A percentile compares a stretch with the other conserved stretches of the same genome.
Conservation (phyloP, 805 yeast genomes). For the Candida hispaniensis region DNA sequence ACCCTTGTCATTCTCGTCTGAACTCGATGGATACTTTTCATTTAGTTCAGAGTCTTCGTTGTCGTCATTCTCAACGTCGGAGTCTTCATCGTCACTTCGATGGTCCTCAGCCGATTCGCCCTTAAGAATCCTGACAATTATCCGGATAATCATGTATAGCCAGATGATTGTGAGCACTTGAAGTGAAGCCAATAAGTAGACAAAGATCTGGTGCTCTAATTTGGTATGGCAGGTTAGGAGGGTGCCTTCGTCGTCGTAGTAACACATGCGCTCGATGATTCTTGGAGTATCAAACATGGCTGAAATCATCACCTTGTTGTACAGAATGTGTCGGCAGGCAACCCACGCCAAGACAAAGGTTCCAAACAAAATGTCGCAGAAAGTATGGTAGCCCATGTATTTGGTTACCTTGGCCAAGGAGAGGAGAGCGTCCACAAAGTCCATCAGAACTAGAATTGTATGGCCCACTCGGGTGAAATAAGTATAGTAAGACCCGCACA, state of each 20-base stretch:
- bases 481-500: conserved; percentile 60
- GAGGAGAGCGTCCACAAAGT: conserved; percentile 63
- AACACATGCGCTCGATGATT: conserved; percentile 31
- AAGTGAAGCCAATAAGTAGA: conserved; percentile 48
- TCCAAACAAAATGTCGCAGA: conserved; percentile 62
- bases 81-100: conserved; percentile 71
- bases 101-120: conserved; percentile 80
- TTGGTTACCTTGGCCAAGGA: conserved; percentile 66
- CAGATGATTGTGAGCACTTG: conserved; percentile 59
- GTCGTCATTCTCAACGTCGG: conserved; percentile 17
- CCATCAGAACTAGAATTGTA: conserved; percentile 69
- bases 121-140: conserved; percentile 54
- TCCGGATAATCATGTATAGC: conserved; percentile 64
- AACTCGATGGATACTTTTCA: too few relatives aligned
- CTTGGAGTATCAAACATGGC: conserved; percentile 38
- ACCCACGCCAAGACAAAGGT: conserved; percentile 63
- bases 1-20: conserved; percentile 1
- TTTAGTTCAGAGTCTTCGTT: too few relatives aligned
- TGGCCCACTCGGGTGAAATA: conserved; percentile 72
- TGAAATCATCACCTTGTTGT: conserved; percentile 55
- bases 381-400: conserved; percentile 48
- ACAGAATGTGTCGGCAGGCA: conserved; percentile 58
- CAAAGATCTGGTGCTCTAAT: conserved; percentile 34
- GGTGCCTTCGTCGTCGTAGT: conserved; percentile 21
- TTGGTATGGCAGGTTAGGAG: conserved; percentile 29